Percentiles rank a stretch among this genome's conserved stretches.
phyloP scores from a whole-genome alignment of 768 basidiomycete species.

The Aureoboletus auriporus region DNA sequence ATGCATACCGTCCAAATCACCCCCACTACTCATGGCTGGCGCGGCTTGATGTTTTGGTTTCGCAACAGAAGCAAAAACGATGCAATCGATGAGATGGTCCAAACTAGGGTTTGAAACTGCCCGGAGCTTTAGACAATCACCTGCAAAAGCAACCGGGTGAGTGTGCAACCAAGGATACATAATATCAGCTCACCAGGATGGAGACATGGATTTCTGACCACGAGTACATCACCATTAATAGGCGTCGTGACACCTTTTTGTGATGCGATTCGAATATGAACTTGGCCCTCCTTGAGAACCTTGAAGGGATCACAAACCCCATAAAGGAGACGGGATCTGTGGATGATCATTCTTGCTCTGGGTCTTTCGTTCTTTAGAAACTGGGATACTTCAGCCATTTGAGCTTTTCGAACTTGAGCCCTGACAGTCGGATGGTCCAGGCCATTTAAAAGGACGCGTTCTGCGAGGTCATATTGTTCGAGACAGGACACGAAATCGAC shows the following conservation, averaged over 20 bases:
- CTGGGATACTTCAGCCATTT: conserved; percentile 47
- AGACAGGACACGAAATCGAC: conserved; percentile 55
- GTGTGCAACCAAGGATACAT: background rate
- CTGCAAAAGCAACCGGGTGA: conserved; percentile 22
- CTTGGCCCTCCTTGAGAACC: conserved; percentile 59
- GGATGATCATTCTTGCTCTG: conserved; percentile 56
- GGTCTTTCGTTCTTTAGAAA: conserved; percentile 52
- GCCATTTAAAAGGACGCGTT: conserved; percentile 52
- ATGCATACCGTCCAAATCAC: conserved; percentile 52
- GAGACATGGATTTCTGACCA: conserved; percentile 66
- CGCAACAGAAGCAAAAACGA: conserved; percentile 61
- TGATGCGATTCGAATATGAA: conserved; percentile 55
- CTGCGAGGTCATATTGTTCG: conserved; percentile 45
- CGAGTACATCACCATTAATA: conserved; percentile 57
- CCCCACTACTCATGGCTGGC: conserved; percentile 68
- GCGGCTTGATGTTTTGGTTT: conserved; percentile 56
- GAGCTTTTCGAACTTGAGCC: conserved; percentile 39
- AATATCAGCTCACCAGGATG: conserved; percentile 47
- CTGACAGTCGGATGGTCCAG: conserved; percentile 42
- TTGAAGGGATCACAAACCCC: conserved; percentile 67
- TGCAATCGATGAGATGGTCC: conserved; percentile 58
- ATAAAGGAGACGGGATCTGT: conserved; percentile 57
- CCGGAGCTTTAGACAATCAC: conserved; percentile 62
- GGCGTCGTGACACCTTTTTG: conserved; percentile 51
- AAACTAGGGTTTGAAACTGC: conserved; percentile 50